Percentiles rank a stretch among this genome's conserved stretches.
phyloP scores from a whole-genome alignment of 1,284 basidiomycete genomes.

The Puccinia triticina region DNA sequence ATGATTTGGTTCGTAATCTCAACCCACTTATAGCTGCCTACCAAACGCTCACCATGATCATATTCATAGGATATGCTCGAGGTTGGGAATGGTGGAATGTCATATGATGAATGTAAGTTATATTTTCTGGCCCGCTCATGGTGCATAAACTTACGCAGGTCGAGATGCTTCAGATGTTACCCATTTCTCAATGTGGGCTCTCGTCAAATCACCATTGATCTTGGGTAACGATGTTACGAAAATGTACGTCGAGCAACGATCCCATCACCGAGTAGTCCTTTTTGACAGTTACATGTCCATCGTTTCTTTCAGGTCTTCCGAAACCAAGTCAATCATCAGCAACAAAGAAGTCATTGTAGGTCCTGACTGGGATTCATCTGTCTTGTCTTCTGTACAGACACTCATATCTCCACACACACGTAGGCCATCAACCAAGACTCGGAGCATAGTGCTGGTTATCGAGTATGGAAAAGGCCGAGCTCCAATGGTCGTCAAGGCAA shows the following conservation, averaged over 20 bases:
- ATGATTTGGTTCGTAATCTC: conserved; percentile 38
- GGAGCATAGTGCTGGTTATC: conserved; percentile 27
- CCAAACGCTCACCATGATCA: neutral
- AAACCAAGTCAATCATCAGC: conserved; percentile 50
- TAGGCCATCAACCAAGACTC: conserved; percentile 47
- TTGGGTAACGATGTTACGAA: conserved; percentile 57
- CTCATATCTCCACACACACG: neutral
- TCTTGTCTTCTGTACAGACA: neutral
- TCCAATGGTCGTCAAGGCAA: conserved; percentile 7
- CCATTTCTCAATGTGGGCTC: conserved; percentile 58
- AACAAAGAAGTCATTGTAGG: conserved; percentile 47
- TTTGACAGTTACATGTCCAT: neutral
- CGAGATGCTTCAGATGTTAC: conserved; percentile 49
- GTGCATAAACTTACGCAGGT: neutral
- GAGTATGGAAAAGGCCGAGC: conserved; percentile 33
- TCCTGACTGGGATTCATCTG: neutral
- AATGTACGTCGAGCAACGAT: conserved; percentile 47
- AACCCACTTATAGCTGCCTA: neutral
- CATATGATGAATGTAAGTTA: conserved; percentile 46
- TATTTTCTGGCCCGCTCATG: neutral
- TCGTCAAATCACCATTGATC: conserved; percentile 58
- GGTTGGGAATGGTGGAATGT: conserved; percentile 48
- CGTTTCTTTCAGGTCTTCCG: conserved; percentile 50
- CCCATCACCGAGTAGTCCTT: neutral
- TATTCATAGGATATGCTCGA: conserved; percentile 47